Evolutionary conservation across 345 rosid species (phyloP).

Genomic region (Gossypium mustelinum): DNA sequence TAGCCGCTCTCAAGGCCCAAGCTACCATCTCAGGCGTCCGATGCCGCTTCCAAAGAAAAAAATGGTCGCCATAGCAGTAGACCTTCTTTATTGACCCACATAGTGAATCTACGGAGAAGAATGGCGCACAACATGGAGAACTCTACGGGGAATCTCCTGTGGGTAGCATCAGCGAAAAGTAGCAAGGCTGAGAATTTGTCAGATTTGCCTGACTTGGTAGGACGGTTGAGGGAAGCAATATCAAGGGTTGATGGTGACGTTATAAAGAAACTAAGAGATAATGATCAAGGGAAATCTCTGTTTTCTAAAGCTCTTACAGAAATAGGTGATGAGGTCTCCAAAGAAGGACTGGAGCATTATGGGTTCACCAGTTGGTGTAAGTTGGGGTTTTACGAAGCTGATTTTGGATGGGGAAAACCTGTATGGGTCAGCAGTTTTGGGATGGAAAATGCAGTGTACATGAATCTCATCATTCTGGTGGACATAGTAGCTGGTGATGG

Average conservation of each 20-base stretch:
- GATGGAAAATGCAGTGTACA: slow-evolving; percentile 8
- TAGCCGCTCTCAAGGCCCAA: slow-evolving; percentile 21
- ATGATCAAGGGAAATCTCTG: slow-evolving; percentile 11
- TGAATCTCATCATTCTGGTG: slow-evolving; percentile 36
- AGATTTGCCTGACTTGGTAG: slow-evolving; percentile 24
- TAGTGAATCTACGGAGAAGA: slow-evolving; percentile 38
- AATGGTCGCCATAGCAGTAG: slow-evolving; percentile 9
- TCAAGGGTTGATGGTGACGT: slow-evolving; percentile 28
- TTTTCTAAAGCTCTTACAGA: slow-evolving; percentile 18
- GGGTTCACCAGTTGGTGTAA: slow-evolving; percentile 42
- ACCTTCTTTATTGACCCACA: slow-evolving; percentile 27
- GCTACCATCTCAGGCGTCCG: not conserved
- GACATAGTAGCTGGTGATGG: slow-evolving; percentile 36
- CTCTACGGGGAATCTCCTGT: slow-evolving; percentile 28
- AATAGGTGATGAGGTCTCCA: slow-evolving; percentile 3
- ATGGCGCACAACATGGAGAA: slow-evolving; percentile 19
- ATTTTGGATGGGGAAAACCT: slow-evolving; percentile 48
- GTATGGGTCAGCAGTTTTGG: slow-evolving; percentile 35
- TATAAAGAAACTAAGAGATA: slow-evolving; percentile 19
- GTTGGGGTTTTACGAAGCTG: slow-evolving; percentile 25
- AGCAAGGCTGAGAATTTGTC: not conserved
- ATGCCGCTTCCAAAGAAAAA: slow-evolving; percentile 15
- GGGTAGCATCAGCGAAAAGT: slow-evolving; percentile 29
- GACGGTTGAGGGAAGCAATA: slow-evolving; percentile 23
- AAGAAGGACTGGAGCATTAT: slow-evolving; percentile 20